Conservation (phyloP, 1,284 basidiomycete species). For the Cutaneotrichosporon sp. region DNA sequence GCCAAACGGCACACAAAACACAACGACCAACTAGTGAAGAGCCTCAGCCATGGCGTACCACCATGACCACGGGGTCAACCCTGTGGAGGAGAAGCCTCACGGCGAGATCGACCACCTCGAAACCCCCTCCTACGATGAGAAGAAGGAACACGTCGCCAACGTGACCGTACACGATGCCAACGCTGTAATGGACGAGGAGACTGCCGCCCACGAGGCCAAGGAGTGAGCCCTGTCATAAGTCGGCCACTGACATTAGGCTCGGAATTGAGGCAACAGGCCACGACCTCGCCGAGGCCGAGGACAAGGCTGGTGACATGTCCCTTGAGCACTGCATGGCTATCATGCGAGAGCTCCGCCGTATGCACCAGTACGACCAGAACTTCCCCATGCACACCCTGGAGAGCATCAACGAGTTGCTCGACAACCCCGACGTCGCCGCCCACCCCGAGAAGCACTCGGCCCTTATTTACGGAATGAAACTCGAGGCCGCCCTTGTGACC, state of each 20-base stretch:
- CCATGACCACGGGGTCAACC: background rate
- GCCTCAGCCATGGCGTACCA: background rate
- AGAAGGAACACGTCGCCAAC: background rate
- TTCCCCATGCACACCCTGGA: conserved; percentile 22
- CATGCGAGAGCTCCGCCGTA: conserved; percentile 19
- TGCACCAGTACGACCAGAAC: conserved; percentile 36
- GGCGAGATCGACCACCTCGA: background rate
- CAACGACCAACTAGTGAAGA: no score
- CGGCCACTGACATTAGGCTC: background rate
- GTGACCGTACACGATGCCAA: background rate
- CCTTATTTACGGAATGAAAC: conserved; percentile 31
- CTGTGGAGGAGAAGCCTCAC: background rate
- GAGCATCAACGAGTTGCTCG: conserved; percentile 23
- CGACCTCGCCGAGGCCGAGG: conserved; percentile 22
- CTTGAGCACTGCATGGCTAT: conserved; percentile 23
- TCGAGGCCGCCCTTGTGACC: conserved; percentile 36
- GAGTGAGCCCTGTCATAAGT: background rate
- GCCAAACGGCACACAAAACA: no score
- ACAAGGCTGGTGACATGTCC: conserved; percentile 19
- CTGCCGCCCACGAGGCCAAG: background rate
- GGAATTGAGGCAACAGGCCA: conserved; percentile 15
- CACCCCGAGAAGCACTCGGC: conserved; percentile 24
- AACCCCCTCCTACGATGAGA: background rate
- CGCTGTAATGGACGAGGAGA: background rate
- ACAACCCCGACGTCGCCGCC: conserved; percentile 24